A percentile compares a stretch with the other conserved stretches of the same genome.
phyloP scores from a whole-genome alignment of 345 rosid genomes.

The Cardamine resedifolia region DNA sequence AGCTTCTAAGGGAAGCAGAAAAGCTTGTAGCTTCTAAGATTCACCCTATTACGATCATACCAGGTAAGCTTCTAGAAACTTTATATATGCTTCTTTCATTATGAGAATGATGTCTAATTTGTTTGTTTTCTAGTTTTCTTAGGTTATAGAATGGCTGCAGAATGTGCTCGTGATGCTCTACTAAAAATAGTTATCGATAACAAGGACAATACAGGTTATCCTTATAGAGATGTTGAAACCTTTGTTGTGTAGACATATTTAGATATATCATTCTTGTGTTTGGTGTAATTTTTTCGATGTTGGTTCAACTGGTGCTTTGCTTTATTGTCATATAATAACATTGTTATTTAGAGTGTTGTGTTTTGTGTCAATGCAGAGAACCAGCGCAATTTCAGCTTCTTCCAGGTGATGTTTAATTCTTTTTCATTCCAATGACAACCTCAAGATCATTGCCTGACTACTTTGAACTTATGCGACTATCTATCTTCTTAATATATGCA shows the following conservation, averaged over 20 bases:
- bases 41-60: slow-evolving; percentile 95
- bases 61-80: slow-evolving; percentile 44
- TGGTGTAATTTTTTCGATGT: not conserved
- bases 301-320: not conserved
- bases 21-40: slow-evolving; percentile 87
- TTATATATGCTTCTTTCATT: not conserved
- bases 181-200: slow-evolving; percentile 68
- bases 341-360: slow-evolving; percentile 1
- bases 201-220: slow-evolving; percentile 74
- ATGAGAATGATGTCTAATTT: not conserved
- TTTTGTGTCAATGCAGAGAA: slow-evolving; percentile 59
- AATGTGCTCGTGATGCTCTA: slow-evolving; percentile 83
- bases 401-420: too few species aligned
- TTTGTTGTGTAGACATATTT: not conserved
- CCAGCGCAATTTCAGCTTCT: too few species aligned
- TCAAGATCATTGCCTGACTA: too few species aligned
- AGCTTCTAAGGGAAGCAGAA: slow-evolving; percentile 92
- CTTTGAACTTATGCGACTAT: too few species aligned
- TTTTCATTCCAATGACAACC: too few species aligned
- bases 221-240: not conserved
- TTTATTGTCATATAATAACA: not conserved
- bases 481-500: too few species aligned
- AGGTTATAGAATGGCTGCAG: slow-evolving; percentile 97
- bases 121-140: slow-evolving; percentile 22
- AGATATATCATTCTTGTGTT: not conserved